Base-by-base conservation (phyloP, 352 stramenopile species). In the Phytophthora colocasiae region DNA sequence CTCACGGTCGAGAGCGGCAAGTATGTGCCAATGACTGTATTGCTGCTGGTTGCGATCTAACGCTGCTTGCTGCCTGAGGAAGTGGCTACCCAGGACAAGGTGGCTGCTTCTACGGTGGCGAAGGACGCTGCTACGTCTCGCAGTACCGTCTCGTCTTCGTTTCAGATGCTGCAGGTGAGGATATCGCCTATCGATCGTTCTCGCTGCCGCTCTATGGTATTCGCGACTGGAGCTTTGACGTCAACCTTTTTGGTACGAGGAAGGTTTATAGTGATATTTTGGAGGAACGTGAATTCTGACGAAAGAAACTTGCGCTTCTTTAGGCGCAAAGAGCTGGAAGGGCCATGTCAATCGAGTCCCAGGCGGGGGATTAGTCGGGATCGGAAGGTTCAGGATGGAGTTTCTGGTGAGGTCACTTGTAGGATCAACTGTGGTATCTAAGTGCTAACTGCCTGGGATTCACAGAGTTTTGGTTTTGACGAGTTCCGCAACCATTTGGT, bases 11-110 rank as follows among this genome's bases (percentile, higher is more conserved):
- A 92, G 60, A 94, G 86, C 52, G 83, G 86, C 75, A 94, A 86
- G 86, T 94, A 68, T 59, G 81, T 66, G 17, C 38, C 2, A 8
- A 22, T 22, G 7, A 12, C 10, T n/a, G 8, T 41, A 6, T n/a
- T 45, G 15, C 9, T 15, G 9, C 11, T 29, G n/a, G 6, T 27
- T n/a, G n/a, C n/a, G 15, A 15, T 46, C 24, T 63, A 32, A 60
- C 14, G 10, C 4, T 59, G n/a, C 15, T 44, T 50, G 17, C 2
- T 51, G 17, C 12, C 48, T 24, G 15, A 2, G 24, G 27, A 44
- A 94, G 86, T 70, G 83, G 86, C 6, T 94, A 94, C 64, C 86
- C 86, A 22, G 86, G 86, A n/a, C 76, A 92, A 65, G 86, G 86
- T 52, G 83, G 86, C 43, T 94, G 83, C 65, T 94, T 92, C 67